Base-by-base conservation (phyloP, 495 filamentous ascomycete genomes). In the Neurospora hispaniola region DNA sequence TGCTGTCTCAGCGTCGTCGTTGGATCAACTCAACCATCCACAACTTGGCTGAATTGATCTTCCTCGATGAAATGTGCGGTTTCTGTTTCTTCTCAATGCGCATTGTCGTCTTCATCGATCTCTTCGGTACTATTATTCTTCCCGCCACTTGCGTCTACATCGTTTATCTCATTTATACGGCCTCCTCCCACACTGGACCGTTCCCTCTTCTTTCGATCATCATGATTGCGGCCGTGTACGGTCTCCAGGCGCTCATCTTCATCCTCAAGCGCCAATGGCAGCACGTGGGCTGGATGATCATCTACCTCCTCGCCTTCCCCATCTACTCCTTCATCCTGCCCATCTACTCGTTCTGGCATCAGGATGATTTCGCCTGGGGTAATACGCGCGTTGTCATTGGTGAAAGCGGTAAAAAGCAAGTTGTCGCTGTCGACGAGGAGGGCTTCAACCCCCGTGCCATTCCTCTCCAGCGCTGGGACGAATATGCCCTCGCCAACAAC, bases 61-160 rank as follows among this genome's bases (percentile, higher is more conserved):
- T 89, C 74, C 86, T 99, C 46, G 89, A 92, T 76, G 92, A 99
- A 76, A 90, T 99, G 80, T 99, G 96, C 78, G 96, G 96, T 71
- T 99, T 99, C 89, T 99, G 96, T 82, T 98, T 93, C 82, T 99
- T 99, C 86, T 94, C 92, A 72, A 99, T 99, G 96, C 91, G 96
- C 71, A 98, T 99, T 78, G 89, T 99, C 69, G 96, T 99, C 72
- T 91, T 99, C 75, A 90, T 99, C 75, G 96, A 99, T 86, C 88
- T 99, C 14, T 88, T 95, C 72, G 94, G 95, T 80, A 99, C 96
- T 10, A 85, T 99, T 76, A 94, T 97, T 78, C 90, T 97, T 44
- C 96, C 96, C 10, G 92, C 95, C 2, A 97, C 93, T 18, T 96
- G 92, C 79, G 89, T 88, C 73, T 99, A 99, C 79, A 85, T 99